Conservation (phyloP, 129 eudicot species). For the Artemisia annua region DNA sequence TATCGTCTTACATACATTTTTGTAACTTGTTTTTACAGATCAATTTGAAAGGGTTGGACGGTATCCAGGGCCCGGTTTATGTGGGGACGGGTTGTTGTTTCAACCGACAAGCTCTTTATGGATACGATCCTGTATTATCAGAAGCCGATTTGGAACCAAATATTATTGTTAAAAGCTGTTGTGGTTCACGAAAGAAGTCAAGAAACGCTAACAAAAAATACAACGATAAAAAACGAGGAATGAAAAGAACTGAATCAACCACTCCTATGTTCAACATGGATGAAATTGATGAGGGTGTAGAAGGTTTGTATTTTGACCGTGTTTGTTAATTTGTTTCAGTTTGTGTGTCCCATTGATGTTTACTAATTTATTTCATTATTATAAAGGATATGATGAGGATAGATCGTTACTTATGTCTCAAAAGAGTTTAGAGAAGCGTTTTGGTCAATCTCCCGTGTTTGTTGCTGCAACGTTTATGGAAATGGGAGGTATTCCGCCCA, state of each 20-base stretch:
- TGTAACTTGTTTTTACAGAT: constrained; percentile 44
- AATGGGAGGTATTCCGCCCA: constrained; percentile 80
- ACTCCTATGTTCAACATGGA: constrained; percentile 78
- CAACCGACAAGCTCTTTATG: constrained; percentile 83
- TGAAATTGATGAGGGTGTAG: constrained; percentile 79
- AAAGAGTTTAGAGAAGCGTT: constrained; percentile 81
- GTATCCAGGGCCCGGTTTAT: constrained; percentile 90
- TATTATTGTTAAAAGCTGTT: constrained; percentile 68
- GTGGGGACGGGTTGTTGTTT: constrained; percentile 96
- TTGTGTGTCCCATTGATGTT: constrained; percentile 11
- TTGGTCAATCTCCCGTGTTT: constrained; percentile 87
- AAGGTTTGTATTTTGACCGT: constrained; percentile 40
- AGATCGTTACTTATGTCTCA: constrained; percentile 82
- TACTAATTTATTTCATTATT: neutral
- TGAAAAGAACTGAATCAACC: constrained; percentile 74
- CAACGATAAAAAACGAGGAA: constrained; percentile 59
- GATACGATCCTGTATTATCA: constrained; percentile 79
- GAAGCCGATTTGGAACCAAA: constrained; percentile 83
- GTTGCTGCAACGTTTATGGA: constrained; percentile 91
- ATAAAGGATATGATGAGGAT: constrained; percentile 77
- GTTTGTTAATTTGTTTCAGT: neutral
- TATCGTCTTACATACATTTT: neutral
- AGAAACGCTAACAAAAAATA: constrained; percentile 57
- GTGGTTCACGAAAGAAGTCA: constrained; percentile 75
- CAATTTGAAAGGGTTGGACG: constrained; percentile 90